Evolutionary conservation across 768 basidiomycete species (phyloP), one percentile per base, ranked within the genome.

Genomic region (Lactarius hatsudake): DNA sequence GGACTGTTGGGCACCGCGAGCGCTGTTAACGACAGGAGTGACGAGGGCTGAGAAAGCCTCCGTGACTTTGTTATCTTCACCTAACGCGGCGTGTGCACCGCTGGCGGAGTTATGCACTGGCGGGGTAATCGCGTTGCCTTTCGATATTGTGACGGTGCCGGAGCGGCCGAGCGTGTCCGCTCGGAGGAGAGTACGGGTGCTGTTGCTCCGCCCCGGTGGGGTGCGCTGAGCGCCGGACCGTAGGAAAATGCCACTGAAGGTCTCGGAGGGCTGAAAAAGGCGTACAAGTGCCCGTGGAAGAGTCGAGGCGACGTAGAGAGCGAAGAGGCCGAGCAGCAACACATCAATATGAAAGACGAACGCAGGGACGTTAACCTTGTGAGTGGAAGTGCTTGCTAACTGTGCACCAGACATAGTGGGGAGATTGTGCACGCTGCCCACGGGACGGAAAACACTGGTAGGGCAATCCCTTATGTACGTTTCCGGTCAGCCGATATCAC

Each of bases 271-370:
- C 28, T 64, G 70, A 32, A 61, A 66, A 2, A 69, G 26, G 9
- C 45, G 54, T 10, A 65, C 64, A 15, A 71, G 45, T 17, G 68
- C 68, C 9, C 70, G 70, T 1, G 70, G 70, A 56, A 71, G 59
- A 13, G 70, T 71, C 23, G 60, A 56, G 55, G 28, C 55, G 13
- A 61, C 68, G 23, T 66, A 71, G n/a, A 66, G 20, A 2, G 55
- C 65, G 20, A 69, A 69, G 13, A 71, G 59, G 57, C 43, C 2
- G 18, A 69, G 38, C 28, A 69, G 36, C 5, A 64, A 30, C 15
- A 71, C 2, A 23, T 70, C 54, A 8, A 71, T 55, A 8, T 66
- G 70, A 63, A 69, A 62, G 59, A 65, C 56, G 13, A 71, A 63
- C 20, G 55, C 3, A 32, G 48, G 60, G 40, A 34, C 43, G 23